Percentiles rank a stretch among this genome's conserved stretches.
These are phyloP conservation scores for Helenozyma baotianmanensis DNA, from an alignment of 805 yeast genomes.

Conservation along the genomic window DNA sequence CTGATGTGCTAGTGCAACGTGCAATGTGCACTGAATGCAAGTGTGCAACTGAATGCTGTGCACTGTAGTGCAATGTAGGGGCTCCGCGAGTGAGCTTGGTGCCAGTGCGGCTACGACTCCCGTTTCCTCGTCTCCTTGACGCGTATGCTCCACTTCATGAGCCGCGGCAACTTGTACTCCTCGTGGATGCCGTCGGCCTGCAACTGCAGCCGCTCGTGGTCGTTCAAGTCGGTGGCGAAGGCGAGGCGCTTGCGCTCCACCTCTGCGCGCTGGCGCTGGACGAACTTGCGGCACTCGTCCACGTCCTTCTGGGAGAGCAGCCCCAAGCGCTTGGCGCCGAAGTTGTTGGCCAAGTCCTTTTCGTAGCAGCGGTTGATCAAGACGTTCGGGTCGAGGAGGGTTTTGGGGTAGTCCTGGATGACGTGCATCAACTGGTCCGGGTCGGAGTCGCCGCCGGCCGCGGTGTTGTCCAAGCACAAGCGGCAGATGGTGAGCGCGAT, in stretches of 20 bases:
- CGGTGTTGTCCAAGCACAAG: conserved; percentile 49
- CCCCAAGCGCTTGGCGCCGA: conserved; percentile 61
- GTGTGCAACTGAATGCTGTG: too few relatives aligned
- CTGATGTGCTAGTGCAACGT: too few relatives aligned
- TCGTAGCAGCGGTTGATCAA: conserved; percentile 74
- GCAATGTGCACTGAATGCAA: too few relatives aligned
- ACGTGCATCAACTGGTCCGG: conserved; percentile 50
- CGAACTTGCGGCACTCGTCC: conserved; percentile 71
- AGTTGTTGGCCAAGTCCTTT: conserved; percentile 25
- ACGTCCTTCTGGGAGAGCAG: conserved; percentile 81
- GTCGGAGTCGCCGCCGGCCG: conserved; percentile 7
- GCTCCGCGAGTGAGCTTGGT: too few relatives aligned
- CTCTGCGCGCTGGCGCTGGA: conserved; percentile 54
- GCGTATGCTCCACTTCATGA: too few relatives aligned
- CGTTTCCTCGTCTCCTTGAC: too few relatives aligned
- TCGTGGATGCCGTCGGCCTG: conserved; percentile 36
- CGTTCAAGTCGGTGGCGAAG: conserved; percentile 33
- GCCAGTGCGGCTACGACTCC: too few relatives aligned
- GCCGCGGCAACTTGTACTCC: conserved; percentile 42
- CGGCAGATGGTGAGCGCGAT: conserved; percentile 77
- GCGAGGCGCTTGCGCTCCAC: conserved; percentile 24
- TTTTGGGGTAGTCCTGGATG: conserved; percentile 78
- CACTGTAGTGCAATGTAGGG: too few relatives aligned
- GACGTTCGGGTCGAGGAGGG: conserved; percentile 60
- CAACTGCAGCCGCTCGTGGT: conserved; percentile 33